Base-by-base conservation (phyloP, 805 yeast species). In the Jamesozyma hellenica region DNA sequence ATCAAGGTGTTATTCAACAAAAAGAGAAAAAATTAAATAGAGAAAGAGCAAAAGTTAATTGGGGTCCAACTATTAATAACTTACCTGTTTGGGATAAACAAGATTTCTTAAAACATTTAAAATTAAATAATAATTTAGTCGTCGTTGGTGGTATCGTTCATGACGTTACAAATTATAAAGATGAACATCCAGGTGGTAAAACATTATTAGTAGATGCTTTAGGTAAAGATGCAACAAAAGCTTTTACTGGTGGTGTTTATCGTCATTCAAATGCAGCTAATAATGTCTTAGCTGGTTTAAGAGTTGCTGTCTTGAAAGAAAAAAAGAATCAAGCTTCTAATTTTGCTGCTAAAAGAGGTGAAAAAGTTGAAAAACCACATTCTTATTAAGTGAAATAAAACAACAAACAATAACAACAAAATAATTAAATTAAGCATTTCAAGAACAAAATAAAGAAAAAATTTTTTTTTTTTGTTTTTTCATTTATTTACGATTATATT, bases 241-340 rank as follows among this genome's bases (percentile, higher is more conserved):
- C 88, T 1, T 83, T 83, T 69, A 79, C 80, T 56, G 94, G 94
- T 57, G 88, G 85, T 56, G 92, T 83, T 25, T 83, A 83, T 55
- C 76, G 82, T 11, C 94, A 83, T 56, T 79, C 90, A 8, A 83
- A 82, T 52, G 92, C 94, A 45, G 94, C 92, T 17, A 87, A 81
- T 60, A 83, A 83, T 61, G 65, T 82, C 55, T 71, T 83, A 61
- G 86, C 90, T 15, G 77, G 82, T 13, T 74, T 82, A 83, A 77
- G 94, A 70, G 77, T 83, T 14, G 92, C 90, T 19, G 81, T 83
- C 32, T 73, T 82, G 44, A 71, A 77, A 59, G 88, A 79, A 46
- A 69, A 78, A 36, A 74, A 73, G 49, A 83, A 78, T 32, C 65
- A 67, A 36, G 67, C 67, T 36, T 67, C 76, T 50, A 77, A 48